phyloP scores from a whole-genome alignment of 345 rosid species.

The Nephelium lappaceum region DNA sequence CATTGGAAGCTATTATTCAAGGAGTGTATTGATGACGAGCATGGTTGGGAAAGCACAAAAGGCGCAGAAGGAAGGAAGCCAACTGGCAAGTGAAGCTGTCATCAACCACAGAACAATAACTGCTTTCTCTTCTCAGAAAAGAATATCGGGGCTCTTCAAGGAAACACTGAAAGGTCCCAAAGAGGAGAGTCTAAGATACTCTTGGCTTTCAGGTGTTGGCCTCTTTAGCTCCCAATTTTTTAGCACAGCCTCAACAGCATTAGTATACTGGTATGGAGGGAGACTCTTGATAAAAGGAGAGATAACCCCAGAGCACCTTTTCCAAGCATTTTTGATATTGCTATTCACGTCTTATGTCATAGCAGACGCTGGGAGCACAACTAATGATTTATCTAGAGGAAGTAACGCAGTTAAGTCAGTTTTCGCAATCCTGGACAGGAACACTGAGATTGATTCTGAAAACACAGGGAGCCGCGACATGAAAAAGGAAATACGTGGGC shows the following conservation, averaged over 20 bases:
- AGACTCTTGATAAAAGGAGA: slow-evolving; percentile 43
- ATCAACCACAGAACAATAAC: slow-evolving; percentile 74
- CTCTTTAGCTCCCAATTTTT: slow-evolving; percentile 64
- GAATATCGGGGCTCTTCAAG: slow-evolving; percentile 52
- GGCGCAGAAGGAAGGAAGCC: slow-evolving; percentile 74
- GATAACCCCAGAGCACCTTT: slow-evolving; percentile 51
- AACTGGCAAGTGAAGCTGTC: slow-evolving; percentile 66
- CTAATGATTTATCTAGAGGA: slow-evolving; percentile 66
- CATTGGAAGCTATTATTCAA: slow-evolving; percentile 57
- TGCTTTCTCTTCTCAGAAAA: slow-evolving; percentile 71
- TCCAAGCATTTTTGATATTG: slow-evolving; percentile 57
- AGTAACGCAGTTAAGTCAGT: slow-evolving; percentile 49
- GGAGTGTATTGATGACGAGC: slow-evolving; percentile 56
- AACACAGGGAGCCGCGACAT: slow-evolving; percentile 26
- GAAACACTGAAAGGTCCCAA: slow-evolving; percentile 59
- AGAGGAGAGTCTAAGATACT: slow-evolving; percentile 54
- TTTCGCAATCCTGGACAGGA: slow-evolving; percentile 55
- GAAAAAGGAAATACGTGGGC: slow-evolving; percentile 45
- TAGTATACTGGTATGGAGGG: slow-evolving; percentile 71
- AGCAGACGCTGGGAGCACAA: slow-evolving; percentile 79
- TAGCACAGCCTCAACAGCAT: slow-evolving; percentile 57
- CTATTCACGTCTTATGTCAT: slow-evolving; percentile 64
- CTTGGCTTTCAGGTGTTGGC: slow-evolving; percentile 61
- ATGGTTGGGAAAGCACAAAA: slow-evolving; percentile 65
- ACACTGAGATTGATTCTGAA: slow-evolving; percentile 58